Percentiles rank a stretch among this genome's conserved stretches.
Evolutionary conservation across 139 green algal species (phyloP).

Genomic region (Closterium sp.): DNA sequence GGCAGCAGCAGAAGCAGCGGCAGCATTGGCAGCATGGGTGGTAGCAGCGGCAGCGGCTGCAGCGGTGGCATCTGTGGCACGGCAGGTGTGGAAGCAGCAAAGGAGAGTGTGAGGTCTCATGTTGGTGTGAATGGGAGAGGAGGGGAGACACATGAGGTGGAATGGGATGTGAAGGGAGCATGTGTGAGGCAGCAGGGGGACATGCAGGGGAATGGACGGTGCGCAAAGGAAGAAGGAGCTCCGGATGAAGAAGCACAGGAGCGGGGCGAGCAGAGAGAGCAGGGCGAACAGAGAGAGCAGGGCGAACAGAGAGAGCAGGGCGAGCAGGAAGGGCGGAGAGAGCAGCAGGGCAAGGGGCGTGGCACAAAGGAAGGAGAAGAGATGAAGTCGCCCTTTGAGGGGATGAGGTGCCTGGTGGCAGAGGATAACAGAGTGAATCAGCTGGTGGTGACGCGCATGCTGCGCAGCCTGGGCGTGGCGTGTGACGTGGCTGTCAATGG

Average conservation of each 20-base stretch:
- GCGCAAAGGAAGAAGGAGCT: too few relatives aligned
- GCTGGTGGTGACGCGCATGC: conserved; percentile 8
- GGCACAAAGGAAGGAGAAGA: neutral
- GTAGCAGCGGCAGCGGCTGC: too few relatives aligned
- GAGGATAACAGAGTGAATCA: conserved; percentile 20
- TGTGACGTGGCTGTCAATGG: neutral
- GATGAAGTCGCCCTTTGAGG: neutral
- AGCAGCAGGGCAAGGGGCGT: neutral
- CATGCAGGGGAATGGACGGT: too few relatives aligned
- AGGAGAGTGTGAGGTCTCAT: neutral
- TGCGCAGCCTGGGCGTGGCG: neutral
- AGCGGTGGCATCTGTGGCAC: neutral
- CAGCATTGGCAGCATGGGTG: too few relatives aligned
- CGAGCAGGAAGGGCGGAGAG: neutral
- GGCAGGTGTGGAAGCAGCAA: neutral
- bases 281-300: too few relatives aligned
- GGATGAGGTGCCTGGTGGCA: neutral
- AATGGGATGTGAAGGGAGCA: neutral
- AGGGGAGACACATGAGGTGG: neutral
- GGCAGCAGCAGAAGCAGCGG: too few relatives aligned
- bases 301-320: too few relatives aligned
- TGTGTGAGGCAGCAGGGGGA: neutral
- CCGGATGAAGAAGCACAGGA: too few relatives aligned
- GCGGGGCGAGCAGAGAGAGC: too few relatives aligned
- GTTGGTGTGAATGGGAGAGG: neutral